Conservation (phyloP, 257 asterid species). For the Salvia miltiorrhiza region DNA sequence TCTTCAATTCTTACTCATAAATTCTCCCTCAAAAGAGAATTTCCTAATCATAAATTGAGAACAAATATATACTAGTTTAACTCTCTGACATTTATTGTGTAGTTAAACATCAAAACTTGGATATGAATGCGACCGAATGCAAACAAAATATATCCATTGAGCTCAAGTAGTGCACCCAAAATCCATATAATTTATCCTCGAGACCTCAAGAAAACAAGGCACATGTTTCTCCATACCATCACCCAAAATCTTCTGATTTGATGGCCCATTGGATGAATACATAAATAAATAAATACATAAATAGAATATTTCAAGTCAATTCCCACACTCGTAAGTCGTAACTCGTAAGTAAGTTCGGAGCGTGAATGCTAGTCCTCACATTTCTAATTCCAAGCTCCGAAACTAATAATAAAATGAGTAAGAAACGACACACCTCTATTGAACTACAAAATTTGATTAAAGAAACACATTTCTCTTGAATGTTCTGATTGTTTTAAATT, state of each 20-base stretch:
- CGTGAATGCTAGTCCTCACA: no score
- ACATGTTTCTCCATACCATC: conserved; percentile 35
- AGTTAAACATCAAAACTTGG: neutral
- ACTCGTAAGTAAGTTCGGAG: no score
- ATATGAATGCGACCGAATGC: neutral
- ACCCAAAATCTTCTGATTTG: conserved; percentile 13
- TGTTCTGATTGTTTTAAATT: no score
- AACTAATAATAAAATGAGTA: neutral
- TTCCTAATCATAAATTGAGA: neutral
- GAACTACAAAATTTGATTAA: no score
- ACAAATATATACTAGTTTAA: neutral
- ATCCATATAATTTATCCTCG: neutral
- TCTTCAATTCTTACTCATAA: no score
- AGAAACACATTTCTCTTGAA: no score
- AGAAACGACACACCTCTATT: no score
- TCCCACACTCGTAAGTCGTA: no score
- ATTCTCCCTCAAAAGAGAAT: no score
- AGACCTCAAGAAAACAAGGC: conserved; percentile 17
- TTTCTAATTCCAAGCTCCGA: neutral
- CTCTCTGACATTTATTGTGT: neutral
- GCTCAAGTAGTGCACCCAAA: conserved; percentile 4
- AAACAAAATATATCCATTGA: conserved; percentile 6
- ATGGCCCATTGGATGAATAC: conserved; percentile 20
- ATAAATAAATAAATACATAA: neutral
- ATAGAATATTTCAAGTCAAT: neutral